These are phyloP conservation scores for Odontarrhena argentea DNA, from an alignment of 345 rosid genomes.

Conservation along the genomic window DNA sequence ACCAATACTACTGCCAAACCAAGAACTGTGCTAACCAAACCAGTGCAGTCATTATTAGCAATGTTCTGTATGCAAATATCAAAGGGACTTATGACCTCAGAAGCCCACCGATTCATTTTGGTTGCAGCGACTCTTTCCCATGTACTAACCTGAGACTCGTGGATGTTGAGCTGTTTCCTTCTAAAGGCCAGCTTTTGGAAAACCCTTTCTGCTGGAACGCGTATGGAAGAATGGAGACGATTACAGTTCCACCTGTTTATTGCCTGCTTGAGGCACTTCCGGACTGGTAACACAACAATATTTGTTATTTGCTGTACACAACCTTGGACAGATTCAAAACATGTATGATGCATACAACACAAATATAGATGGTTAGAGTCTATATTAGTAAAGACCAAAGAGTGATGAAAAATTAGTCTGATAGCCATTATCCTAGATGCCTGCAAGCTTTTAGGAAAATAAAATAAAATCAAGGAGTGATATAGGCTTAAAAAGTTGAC, in stretches of 20 bases:
- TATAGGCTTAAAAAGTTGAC: constrained; percentile 3
- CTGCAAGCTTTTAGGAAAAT: constrained; percentile 6
- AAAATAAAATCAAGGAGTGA: constrained; percentile 10
- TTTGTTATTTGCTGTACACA: constrained; percentile 25
- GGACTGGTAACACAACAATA: constrained; percentile 18
- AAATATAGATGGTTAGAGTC: constrained; percentile 17
- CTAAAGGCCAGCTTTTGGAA: constrained; percentile 44
- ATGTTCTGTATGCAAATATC: constrained; percentile 62
- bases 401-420: constrained; percentile 5
- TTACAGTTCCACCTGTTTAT: constrained; percentile 54
- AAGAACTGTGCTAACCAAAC: constrained; percentile 75
- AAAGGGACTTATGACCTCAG: constrained; percentile 71
- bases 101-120: constrained; percentile 75
- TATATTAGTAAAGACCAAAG: constrained; percentile 20
- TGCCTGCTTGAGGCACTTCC: constrained; percentile 58
- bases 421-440: background rate
- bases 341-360: background rate
- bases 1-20: constrained; percentile 82
- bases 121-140: constrained; percentile 78
- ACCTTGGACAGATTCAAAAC: constrained; percentile 10
- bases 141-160: constrained; percentile 69
- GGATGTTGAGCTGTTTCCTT: constrained; percentile 68
- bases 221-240: constrained; percentile 53
- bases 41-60: constrained; percentile 59
- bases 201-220: constrained; percentile 86